Evolutionary conservation across 106 monocot species (phyloP).

Genomic region (Dioscorea alata): DNA sequence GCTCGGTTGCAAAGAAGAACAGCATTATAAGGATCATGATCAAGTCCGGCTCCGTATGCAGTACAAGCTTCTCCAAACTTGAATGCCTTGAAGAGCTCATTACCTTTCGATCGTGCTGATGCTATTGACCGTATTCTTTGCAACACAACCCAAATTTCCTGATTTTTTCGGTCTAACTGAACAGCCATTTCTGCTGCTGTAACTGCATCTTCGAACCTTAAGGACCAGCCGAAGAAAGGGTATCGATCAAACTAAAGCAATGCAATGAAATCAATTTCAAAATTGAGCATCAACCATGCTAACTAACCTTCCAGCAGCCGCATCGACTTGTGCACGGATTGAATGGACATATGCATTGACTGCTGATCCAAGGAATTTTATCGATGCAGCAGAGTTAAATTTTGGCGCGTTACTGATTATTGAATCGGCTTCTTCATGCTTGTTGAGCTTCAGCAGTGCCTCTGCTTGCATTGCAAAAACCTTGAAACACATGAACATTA

Average conservation of each 20-base stretch:
- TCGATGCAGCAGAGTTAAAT: slow-evolving; percentile 44
- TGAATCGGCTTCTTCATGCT: slow-evolving; percentile 65
- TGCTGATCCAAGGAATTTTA: slow-evolving; percentile 45
- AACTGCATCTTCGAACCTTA: slow-evolving; percentile 73
- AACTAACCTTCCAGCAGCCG: slow-evolving; percentile 60
- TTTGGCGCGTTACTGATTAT: slow-evolving; percentile 28
- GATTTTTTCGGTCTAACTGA: slow-evolving; percentile 44
- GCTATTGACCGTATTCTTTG: slow-evolving; percentile 26
- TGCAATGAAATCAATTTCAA: not conserved
- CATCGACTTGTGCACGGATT: slow-evolving; percentile 62
- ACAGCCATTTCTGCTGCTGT: slow-evolving; percentile 38
- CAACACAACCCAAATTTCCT: slow-evolving; percentile 27
- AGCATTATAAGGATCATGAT: slow-evolving; percentile 51
- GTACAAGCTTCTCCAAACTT: slow-evolving; percentile 61
- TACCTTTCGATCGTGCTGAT: slow-evolving; percentile 42
- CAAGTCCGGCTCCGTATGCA: slow-evolving; percentile 59
- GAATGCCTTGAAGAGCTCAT: slow-evolving; percentile 57
- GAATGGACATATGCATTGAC: slow-evolving; percentile 41
- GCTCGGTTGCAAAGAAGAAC: slow-evolving; percentile 79
- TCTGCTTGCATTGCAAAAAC: slow-evolving; percentile 74
- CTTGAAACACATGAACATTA: slow-evolving; percentile 12
- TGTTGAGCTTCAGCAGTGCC: slow-evolving; percentile 64
- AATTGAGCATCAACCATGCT: not conserved
- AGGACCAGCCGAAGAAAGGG: not conserved
- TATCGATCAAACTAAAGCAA: not conserved